Conservation (phyloP, 805 yeast species). For the Kodamaea neixiangensis region DNA sequence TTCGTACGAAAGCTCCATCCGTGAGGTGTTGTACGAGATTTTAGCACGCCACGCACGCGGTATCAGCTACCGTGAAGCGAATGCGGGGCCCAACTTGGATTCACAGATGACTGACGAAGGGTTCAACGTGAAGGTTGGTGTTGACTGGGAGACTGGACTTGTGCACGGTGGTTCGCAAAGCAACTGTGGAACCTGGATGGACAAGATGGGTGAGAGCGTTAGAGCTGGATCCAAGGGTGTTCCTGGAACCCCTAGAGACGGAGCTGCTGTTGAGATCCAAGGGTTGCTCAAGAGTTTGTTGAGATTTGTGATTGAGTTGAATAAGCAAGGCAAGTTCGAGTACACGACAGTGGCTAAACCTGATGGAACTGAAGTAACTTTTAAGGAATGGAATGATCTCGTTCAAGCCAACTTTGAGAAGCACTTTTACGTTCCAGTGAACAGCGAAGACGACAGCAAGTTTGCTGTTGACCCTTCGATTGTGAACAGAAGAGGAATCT, state of each 20-base stretch:
- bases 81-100: slow-evolving; percentile 87
- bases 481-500: slow-evolving; percentile 89
- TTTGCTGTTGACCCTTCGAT: slow-evolving; percentile 63
- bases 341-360: slow-evolving; percentile 57
- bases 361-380: slow-evolving; percentile 57
- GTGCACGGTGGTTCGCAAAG: slow-evolving; percentile 88
- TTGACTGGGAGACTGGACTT: slow-evolving; percentile 89
- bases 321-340: slow-evolving; percentile 55
- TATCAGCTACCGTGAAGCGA: slow-evolving; percentile 86
- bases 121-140: slow-evolving; percentile 74
- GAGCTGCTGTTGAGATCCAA: slow-evolving; percentile 91
- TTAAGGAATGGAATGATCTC: slow-evolving; percentile 72
- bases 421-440: slow-evolving; percentile 72
- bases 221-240: slow-evolving; percentile 83
- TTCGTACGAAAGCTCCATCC: slow-evolving; percentile 64
- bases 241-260: slow-evolving; percentile 98
- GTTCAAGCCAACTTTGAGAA: slow-evolving; percentile 75
- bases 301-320: slow-evolving; percentile 71
- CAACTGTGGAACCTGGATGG: slow-evolving; percentile 99
- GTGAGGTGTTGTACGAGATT: slow-evolving; percentile 81
- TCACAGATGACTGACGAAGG: slow-evolving; percentile 93
- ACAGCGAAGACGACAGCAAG: slow-evolving; percentile 58
- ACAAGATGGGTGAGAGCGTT: slow-evolving; percentile 95
- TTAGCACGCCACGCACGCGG: slow-evolving; percentile 88
- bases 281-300: slow-evolving; percentile 84